Evolutionary conservation across 257 asterid species (phyloP).

Genomic region (Mitragyna speciosa): DNA sequence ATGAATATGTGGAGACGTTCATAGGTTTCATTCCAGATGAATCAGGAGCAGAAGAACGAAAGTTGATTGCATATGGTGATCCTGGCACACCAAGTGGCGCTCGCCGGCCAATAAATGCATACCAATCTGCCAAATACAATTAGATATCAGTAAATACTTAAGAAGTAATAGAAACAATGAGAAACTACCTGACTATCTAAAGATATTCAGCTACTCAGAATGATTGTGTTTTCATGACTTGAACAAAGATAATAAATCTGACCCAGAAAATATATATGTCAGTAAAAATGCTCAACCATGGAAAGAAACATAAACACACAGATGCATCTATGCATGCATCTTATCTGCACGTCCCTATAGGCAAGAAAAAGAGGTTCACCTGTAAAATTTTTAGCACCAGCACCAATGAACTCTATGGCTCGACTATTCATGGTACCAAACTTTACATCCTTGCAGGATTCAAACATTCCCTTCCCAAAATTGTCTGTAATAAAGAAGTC

Average conservation of each 20-base stretch:
- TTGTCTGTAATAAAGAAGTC: constrained; percentile 67
- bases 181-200: neutral
- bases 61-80: constrained; percentile 86
- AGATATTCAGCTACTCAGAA: neutral
- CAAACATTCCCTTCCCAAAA: constrained; percentile 81
- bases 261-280: neutral
- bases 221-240: neutral
- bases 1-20: constrained; percentile 82
- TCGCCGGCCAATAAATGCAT: constrained; percentile 68
- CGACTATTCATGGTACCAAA: constrained; percentile 96
- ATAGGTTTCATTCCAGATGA: constrained; percentile 82
- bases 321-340: constrained; percentile 3
- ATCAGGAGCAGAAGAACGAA: constrained; percentile 62
- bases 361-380: constrained; percentile 40
- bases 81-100: constrained; percentile 79
- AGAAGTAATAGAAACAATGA: neutral
- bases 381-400: constrained; percentile 82
- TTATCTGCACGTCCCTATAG: neutral
- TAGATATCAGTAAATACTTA: constrained; percentile 25
- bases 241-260: neutral
- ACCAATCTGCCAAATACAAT: constrained; percentile 75
- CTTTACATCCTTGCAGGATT: constrained; percentile 97
- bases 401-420: constrained; percentile 93
- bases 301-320: constrained; percentile 3
- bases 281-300: constrained; percentile 6